Base-by-base conservation (phyloP, 805 yeast genomes). In the Monosporozyma servazzii region DNA sequence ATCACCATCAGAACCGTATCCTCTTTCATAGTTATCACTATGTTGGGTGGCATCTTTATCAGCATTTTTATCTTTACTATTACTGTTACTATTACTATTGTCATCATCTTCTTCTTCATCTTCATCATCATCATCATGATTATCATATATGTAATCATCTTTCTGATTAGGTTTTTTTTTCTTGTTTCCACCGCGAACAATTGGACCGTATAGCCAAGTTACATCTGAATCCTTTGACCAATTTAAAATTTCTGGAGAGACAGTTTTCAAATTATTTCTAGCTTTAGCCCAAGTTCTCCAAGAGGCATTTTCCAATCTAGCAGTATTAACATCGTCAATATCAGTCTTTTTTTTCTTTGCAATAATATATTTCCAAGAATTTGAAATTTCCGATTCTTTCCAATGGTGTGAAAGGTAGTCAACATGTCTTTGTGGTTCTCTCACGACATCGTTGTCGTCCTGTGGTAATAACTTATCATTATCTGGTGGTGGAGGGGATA, bases 231-330 rank as follows among this genome's bases (percentile, higher is more conserved):
- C 99, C 69, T 95, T 93, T 44, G 88, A 81, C 99, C 99, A 93
- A 67, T 93, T 91, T 46, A 93, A 86, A 37, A 80, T 78, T 61
- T 88, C 95, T 1, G 99, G 99, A 18, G 90, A 81, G 6, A 91
- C 87, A 0, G 99, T 93, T 56, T 74, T 73, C 49, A 85, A 71
- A 52, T 86, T 79, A 57, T 83, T 80, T 64, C 89, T 82, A 39
- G 93, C 84, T 69, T 93, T 95, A 11, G 95, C 89, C 99, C 98
- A 93, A 4, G 97, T 93, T 67, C 99, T 78, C 99, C 99, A 91
- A 50, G 91, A 81, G 1, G 98, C 98, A 64, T 86, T 86, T 64
- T 86, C 95, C 49, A 86, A 71, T 53, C 95, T 71, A 3, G 86
- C 95, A 57, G 81, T 80, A 72, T 81, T 82, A 40, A 96, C 95